Evolutionary conservation across 495 filamentous ascomycete genomes (phyloP).

Genomic region (Chlorociboria aeruginascens): DNA sequence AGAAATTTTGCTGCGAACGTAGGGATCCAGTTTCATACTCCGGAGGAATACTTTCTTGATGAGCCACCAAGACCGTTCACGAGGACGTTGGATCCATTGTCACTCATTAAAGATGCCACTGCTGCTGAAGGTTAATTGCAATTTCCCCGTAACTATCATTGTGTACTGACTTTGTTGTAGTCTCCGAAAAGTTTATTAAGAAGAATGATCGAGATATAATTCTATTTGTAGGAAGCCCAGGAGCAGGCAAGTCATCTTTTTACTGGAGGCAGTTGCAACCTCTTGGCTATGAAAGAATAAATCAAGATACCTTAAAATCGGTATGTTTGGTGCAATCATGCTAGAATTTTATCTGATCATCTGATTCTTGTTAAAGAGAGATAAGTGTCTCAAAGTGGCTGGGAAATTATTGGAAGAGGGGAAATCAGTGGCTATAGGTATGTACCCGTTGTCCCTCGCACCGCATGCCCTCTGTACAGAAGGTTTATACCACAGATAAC

Average conservation of each 20-base stretch:
- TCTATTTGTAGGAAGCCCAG: constrained; percentile 78
- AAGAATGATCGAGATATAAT: constrained; percentile 60
- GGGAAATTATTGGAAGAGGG: constrained; percentile 48
- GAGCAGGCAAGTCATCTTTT: constrained; percentile 83
- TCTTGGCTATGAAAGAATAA: constrained; percentile 72
- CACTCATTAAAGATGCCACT: constrained; percentile 24
- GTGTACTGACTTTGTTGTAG: constrained; percentile 6
- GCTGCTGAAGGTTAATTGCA: constrained; percentile 9
- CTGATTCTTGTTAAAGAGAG: constrained; percentile 35
- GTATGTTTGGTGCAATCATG: constrained; percentile 28
- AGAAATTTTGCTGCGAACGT: constrained; percentile 75
- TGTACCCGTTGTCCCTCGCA: constrained; percentile 22
- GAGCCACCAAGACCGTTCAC: constrained; percentile 47
- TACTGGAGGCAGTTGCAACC: constrained; percentile 71
- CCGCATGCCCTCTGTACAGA: not conserved
- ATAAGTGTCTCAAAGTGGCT: constrained; percentile 77
- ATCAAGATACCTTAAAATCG: constrained; percentile 83
- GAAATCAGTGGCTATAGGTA: constrained; percentile 64
- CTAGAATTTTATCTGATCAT: constrained; percentile 1
- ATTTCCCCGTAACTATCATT: not conserved
- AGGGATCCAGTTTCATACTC: constrained; percentile 67
- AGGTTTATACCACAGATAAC: constrained; percentile 50
- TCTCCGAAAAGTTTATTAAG: constrained; percentile 40
- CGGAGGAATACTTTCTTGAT: constrained; percentile 81
- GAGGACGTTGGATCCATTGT: constrained; percentile 53